Conservation (phyloP, 106 monocot species). For the Gastrodia elata region DNA sequence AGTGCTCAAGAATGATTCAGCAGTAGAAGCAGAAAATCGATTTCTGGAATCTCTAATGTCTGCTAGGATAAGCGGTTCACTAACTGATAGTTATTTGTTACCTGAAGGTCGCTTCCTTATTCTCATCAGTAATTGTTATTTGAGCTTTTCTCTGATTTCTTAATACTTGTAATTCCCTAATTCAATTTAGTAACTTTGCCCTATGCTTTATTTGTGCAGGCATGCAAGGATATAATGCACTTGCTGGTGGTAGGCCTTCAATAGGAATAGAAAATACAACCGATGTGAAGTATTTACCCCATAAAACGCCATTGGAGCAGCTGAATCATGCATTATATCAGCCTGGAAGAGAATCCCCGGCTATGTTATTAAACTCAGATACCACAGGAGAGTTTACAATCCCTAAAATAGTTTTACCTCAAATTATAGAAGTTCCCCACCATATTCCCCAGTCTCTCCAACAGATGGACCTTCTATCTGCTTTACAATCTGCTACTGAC, state of each 20-base stretch:
- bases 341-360: conserved; percentile 25
- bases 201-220: conserved; percentile 22
- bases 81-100: conserved; percentile 18
- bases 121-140: neutral
- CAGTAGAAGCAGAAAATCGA: conserved; percentile 58
- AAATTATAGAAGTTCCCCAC: conserved; percentile 21
- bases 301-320: conserved; percentile 47
- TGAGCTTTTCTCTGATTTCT: neutral
- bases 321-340: conserved; percentile 37
- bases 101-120: conserved; percentile 41
- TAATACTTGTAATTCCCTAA: conserved; percentile 8
- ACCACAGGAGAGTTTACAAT: conserved; percentile 16
- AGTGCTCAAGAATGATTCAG: conserved; percentile 18
- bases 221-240: conserved; percentile 28
- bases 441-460: conserved; percentile 33
- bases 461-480: conserved; percentile 44
- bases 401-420: conserved; percentile 28
- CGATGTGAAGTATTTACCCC: conserved; percentile 51
- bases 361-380: conserved; percentile 26
- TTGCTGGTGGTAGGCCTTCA: conserved; percentile 16
- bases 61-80: conserved; percentile 23
- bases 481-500: conserved; percentile 42
- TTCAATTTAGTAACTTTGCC: neutral
- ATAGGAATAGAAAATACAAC: conserved; percentile 25
- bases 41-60: conserved; percentile 91